Percentiles rank a stretch among this genome's conserved stretches.
These are phyloP conservation scores for Entomortierella chlamydospora DNA, from an alignment of 192 early-diverging fungal species.

Conservation along the genomic window DNA sequence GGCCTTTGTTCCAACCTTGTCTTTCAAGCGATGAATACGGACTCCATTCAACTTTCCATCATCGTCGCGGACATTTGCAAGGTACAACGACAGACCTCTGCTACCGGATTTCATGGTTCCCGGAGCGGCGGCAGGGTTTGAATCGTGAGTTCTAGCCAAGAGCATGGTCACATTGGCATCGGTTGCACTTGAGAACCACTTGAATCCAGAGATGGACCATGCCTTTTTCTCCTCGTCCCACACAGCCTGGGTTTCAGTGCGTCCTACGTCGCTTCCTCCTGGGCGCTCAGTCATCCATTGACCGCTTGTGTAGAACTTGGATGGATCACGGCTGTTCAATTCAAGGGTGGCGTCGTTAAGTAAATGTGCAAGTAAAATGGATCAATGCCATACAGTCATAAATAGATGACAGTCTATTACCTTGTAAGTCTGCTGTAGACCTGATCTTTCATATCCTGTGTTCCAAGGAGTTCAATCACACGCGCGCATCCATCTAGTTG, in stretches of 20 bases:
- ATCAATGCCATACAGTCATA: too few species aligned
- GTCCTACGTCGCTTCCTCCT: conserved; percentile 75
- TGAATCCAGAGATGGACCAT: conserved; percentile 72
- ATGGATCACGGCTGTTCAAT: conserved; percentile 66
- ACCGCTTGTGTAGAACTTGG: conserved; percentile 71
- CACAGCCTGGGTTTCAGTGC: conserved; percentile 71
- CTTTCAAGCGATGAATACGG: conserved; percentile 74
- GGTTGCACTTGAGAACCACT: conserved; percentile 82
- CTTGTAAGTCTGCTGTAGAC: conserved; percentile 59
- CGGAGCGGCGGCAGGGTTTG: conserved; percentile 36
- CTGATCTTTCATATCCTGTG: conserved; percentile 62
- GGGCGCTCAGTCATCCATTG: conserved; percentile 87
- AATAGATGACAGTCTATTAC: conserved; percentile 39
- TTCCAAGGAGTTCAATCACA: conserved; percentile 68
- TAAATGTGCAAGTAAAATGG: too few species aligned
- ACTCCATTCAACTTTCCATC: conserved; percentile 70
- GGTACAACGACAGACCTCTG: conserved; percentile 71
- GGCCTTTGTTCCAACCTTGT: conserved; percentile 77
- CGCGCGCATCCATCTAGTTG: conserved; percentile 73
- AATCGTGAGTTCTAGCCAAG: conserved; percentile 67
- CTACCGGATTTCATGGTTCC: conserved; percentile 57
- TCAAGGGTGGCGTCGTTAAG: background rate
- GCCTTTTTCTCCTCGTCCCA: conserved; percentile 55
- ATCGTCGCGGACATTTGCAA: conserved; percentile 65
- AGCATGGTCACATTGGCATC: conserved; percentile 76